Percentiles rank a stretch among this genome's conserved stretches.
phyloP scores from a whole-genome alignment of 2,329 filamentous ascomycete genomes.

The Xylaria sp. region DNA sequence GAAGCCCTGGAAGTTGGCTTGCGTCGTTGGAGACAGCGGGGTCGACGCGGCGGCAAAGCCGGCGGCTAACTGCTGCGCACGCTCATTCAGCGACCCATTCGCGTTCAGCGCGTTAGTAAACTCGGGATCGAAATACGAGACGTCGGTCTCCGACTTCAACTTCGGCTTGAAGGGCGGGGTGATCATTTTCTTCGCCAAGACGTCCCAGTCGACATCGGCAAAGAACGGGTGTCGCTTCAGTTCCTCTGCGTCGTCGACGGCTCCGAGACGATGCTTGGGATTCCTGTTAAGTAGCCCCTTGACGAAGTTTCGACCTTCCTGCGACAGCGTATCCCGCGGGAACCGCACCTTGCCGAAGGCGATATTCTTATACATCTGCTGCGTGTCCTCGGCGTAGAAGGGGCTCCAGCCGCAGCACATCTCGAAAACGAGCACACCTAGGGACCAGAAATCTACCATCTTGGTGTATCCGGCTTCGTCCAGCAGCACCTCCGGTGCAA shows the following conservation, averaged over 20 bases:
- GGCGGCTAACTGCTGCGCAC: conserved; percentile 81
- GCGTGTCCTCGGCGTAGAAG: conserved; percentile 97
- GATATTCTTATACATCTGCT: conserved; percentile 99
- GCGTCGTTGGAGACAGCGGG: conserved; percentile 89
- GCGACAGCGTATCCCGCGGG: conserved; percentile 88
- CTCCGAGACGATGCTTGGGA: conserved; percentile 90
- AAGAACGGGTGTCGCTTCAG: conserved; percentile 96
- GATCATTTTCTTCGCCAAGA: conserved; percentile 85
- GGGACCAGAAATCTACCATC: conserved; percentile 99
- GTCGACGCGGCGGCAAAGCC: conserved; percentile 89
- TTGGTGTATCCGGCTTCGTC: conserved; percentile 98
- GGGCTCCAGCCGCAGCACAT: conserved; percentile 99
- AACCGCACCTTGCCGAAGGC: conserved; percentile 98
- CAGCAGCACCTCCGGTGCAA: conserved; percentile 91
- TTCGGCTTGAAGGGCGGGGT: conserved; percentile 98
- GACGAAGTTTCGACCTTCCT: conserved; percentile 95
- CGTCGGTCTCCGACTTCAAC: conserved; percentile 92
- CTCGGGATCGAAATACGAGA: conserved; percentile 97
- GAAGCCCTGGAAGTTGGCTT: conserved; percentile 98
- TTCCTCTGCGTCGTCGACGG: conserved; percentile 88
- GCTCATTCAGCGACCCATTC: conserved; percentile 85
- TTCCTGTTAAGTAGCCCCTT: conserved; percentile 97
- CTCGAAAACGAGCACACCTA: conserved; percentile 96
- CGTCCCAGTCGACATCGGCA: conserved; percentile 88
- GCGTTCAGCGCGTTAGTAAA: conserved; percentile 94